A percentile compares a stretch with the other conserved stretches of the same genome.
Conservation (phyloP, 495 filamentous ascomycete species). For the Endocarpon pusillum region DNA sequence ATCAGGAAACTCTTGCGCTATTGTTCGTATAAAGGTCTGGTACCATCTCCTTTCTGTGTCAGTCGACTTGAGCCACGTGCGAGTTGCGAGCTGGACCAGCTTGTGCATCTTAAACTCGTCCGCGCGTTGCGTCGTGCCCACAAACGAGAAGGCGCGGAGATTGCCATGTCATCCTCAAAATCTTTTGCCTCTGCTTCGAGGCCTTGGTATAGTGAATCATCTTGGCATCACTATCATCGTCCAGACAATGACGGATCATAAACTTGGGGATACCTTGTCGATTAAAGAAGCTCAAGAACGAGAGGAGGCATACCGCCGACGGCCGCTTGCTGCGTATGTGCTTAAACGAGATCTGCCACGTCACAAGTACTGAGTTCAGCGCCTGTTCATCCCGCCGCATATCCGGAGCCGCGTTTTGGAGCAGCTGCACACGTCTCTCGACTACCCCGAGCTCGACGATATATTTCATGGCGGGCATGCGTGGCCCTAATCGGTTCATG, state of each 20-base stretch:
- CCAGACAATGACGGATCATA: slow-evolving; percentile 13
- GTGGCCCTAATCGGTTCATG: slow-evolving; percentile 12
- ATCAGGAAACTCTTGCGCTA: slow-evolving; percentile 22
- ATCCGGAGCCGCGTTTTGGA: slow-evolving; percentile 6
- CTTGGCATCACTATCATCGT: slow-evolving; percentile 14
- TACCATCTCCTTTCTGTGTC: slow-evolving; percentile 16
- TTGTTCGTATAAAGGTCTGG: slow-evolving; percentile 19
- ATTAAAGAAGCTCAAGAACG: slow-evolving; percentile 16
- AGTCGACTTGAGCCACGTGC: slow-evolving; percentile 13
- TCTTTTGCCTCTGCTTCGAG: slow-evolving; percentile 9
- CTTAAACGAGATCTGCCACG: slow-evolving; percentile 21
- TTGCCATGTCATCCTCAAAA: slow-evolving; percentile 27
- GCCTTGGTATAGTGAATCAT: slow-evolving; percentile 6
- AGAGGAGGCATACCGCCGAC: slow-evolving; percentile 10
- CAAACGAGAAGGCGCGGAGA: slow-evolving; percentile 24
- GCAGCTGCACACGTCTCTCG: slow-evolving; percentile 7
- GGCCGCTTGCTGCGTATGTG: slow-evolving; percentile 8
- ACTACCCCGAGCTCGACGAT: slow-evolving; percentile 8
- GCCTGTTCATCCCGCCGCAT: slow-evolving; percentile 10
- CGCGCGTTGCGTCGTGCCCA: slow-evolving; percentile 10
- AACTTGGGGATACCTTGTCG: slow-evolving; percentile 7
- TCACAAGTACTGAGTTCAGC: slow-evolving; percentile 13
- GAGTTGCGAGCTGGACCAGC: slow-evolving; percentile 12
- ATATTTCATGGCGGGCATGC: slow-evolving; percentile 6
- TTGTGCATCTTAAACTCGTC: slow-evolving; percentile 10